These are phyloP conservation scores for Tilletia walkeri DNA, from an alignment of 1,284 basidiomycete species.

Conservation along the genomic window DNA sequence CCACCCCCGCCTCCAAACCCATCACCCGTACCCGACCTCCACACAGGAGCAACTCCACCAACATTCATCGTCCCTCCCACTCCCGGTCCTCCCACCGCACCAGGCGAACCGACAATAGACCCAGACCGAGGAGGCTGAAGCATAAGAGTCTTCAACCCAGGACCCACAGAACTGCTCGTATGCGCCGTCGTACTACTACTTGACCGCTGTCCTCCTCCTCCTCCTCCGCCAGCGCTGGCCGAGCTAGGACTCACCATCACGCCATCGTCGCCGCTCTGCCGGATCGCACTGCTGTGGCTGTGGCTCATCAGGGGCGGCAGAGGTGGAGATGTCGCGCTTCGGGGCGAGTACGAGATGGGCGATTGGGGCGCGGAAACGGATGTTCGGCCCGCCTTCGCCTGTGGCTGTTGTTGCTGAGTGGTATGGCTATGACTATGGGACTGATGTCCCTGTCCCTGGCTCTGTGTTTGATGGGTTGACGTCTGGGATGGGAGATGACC, in stretches of 20 bases:
- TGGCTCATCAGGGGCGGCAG: conserved; percentile 4
- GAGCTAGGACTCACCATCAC: conserved; percentile 10
- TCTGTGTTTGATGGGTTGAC: no score
- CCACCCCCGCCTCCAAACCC: conserved; percentile 8
- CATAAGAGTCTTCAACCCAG: background rate
- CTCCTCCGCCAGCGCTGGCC: background rate
- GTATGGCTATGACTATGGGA: background rate
- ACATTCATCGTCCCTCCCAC: background rate
- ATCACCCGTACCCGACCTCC: conserved; percentile 5
- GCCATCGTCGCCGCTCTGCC: conserved; percentile 3
- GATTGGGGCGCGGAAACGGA: conserved; percentile 10
- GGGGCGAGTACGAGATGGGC: conserved; percentile 7
- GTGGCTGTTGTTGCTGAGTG: background rate
- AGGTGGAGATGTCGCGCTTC: background rate
- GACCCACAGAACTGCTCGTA: background rate
- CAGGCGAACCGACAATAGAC: background rate
- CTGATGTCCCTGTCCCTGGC: no score
- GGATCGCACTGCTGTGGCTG: background rate
- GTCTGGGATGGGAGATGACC: no score
- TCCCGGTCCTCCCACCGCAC: background rate
- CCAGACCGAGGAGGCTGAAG: background rate
- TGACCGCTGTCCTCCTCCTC: background rate
- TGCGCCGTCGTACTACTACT: conserved; percentile 10
- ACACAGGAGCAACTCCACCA: background rate
- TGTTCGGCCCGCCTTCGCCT: background rate